These are phyloP conservation scores for carrot (Daucus carota) DNA, from an alignment of 129 eudicot genomes.

Conservation along the genomic window DNA sequence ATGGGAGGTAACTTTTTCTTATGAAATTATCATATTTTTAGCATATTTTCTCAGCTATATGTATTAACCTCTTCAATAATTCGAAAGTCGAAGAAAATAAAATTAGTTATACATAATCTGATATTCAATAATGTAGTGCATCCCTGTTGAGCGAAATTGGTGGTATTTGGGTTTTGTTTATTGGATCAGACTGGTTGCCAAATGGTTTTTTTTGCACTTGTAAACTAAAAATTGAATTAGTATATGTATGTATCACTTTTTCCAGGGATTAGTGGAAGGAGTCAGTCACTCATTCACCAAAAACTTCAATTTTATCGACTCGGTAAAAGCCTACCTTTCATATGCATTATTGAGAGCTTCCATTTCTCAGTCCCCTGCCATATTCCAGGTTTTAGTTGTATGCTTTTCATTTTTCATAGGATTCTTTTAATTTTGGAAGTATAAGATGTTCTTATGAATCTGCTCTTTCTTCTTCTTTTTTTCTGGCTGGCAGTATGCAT, in stretches of 20 bases:
- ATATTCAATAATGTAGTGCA: background rate
- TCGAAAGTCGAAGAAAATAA: background rate
- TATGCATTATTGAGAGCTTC: slow-evolving; percentile 84
- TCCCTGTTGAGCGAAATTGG: background rate
- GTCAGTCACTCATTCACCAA: slow-evolving; percentile 77
- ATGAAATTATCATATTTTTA: background rate
- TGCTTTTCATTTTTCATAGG: slow-evolving; percentile 9
- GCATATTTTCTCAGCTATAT: background rate
- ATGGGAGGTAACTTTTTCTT: background rate
- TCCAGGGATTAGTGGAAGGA: slow-evolving; percentile 89
- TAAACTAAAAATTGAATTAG: background rate
- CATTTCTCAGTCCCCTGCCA: slow-evolving; percentile 63
- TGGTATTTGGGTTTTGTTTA: background rate
- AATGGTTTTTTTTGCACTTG: background rate
- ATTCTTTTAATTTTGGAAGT: background rate
- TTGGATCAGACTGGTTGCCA: background rate
- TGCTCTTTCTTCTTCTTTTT: slow-evolving; percentile 1
- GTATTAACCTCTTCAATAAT: background rate
- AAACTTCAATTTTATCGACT: slow-evolving; percentile 81
- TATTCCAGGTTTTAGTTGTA: slow-evolving; percentile 62
- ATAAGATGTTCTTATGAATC: background rate
- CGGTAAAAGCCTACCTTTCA: slow-evolving; percentile 87
- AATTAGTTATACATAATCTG: background rate
- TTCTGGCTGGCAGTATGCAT: slow-evolving; percentile 56
- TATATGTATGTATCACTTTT: background rate